Conservation (phyloP, 306 rosid species). For the Delonix regia region DNA sequence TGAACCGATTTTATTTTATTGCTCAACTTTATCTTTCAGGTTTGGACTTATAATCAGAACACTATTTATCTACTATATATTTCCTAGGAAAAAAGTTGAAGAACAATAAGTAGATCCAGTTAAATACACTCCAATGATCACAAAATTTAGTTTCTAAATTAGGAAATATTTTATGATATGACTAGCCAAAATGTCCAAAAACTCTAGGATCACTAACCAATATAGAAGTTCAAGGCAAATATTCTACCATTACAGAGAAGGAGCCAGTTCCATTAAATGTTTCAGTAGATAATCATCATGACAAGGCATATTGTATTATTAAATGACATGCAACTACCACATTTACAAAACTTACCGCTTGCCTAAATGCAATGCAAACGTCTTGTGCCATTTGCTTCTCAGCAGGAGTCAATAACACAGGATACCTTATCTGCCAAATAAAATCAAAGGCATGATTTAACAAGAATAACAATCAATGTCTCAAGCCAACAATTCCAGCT, state of each 20-base stretch:
- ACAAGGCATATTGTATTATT: background rate
- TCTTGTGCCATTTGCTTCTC: constrained; percentile 99
- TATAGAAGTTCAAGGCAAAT: background rate
- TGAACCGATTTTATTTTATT: background rate
- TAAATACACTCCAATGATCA: background rate
- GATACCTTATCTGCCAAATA: constrained; percentile 85
- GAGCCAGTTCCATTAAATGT: constrained; percentile 14
- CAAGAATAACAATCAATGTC: constrained; percentile 21
- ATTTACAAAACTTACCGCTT: constrained; percentile 69
- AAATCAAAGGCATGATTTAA: constrained; percentile 39
- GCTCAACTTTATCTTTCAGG: background rate
- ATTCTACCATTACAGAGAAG: constrained; percentile 2
- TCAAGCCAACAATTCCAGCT: background rate
- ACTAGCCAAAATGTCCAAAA: constrained; percentile 25
- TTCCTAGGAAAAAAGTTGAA: background rate
- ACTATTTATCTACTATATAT: background rate
- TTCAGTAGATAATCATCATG: constrained; percentile 15
- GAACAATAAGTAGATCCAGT: background rate
- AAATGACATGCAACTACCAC: constrained; percentile 21
- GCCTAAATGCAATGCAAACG: constrained; percentile 91
- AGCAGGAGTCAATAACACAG: constrained; percentile 85
- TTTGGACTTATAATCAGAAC: background rate
- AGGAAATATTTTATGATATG: constrained; percentile 6
- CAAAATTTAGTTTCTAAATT: constrained; percentile 7
- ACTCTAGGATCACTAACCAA: constrained; percentile 8